These are phyloP conservation scores for Backusella macrospora DNA, from an alignment of 192 early-diverging fungal species.

Conservation along the genomic window DNA sequence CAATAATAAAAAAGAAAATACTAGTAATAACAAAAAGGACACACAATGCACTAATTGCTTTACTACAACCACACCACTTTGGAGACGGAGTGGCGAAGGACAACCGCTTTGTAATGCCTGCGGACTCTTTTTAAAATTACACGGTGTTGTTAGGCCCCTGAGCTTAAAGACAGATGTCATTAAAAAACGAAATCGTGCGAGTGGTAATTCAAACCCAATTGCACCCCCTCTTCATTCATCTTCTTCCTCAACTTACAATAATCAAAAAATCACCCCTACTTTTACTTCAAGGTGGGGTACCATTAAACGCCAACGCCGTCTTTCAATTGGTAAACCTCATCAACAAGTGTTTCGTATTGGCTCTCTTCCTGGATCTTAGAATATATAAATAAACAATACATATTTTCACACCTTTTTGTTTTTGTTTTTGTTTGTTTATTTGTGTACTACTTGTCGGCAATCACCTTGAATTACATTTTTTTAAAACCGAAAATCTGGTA, in stretches of 20 bases:
- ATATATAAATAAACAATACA: neutral
- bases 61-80: constrained; percentile 86
- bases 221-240: neutral
- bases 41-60: constrained; percentile 77
- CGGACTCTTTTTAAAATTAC: constrained; percentile 93
- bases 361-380: neutral
- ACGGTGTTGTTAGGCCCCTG: constrained; percentile 77
- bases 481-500: no score
- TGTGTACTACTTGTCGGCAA: no score
- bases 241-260: neutral
- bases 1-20: neutral
- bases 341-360: constrained; percentile 5
- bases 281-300: constrained; percentile 10
- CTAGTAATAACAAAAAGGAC: neutral
- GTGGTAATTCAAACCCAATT: constrained; percentile 15
- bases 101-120: constrained; percentile 93
- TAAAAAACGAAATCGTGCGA: constrained; percentile 74
- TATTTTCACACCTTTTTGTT: no score
- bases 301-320: neutral
- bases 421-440: no score
- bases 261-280: neutral
- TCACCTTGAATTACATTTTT: no score
- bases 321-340: neutral
- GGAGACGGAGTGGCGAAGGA: constrained; percentile 82
- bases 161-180: constrained; percentile 85